Base-by-base conservation (phyloP, 192 early-diverging fungal genomes). In the Linnemannia hyalina region DNA sequence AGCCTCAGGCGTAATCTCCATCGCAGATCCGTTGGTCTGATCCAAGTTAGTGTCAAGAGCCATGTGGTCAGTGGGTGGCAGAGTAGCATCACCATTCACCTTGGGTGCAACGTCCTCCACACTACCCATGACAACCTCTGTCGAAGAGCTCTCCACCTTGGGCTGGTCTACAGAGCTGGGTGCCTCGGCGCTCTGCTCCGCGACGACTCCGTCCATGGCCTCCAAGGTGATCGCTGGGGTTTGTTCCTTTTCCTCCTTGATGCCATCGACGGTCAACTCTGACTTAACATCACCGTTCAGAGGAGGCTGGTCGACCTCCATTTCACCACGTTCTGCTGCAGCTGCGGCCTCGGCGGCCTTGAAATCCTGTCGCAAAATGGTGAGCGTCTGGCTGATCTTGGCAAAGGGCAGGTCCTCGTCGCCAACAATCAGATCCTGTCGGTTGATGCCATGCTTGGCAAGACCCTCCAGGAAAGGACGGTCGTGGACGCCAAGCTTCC, bases 401-500 rank as follows among this genome's bases (percentile, higher is more conserved):
- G 80, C 78, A 73, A 93, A 93, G 23, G 92, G 90, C 40, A 93
- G 68, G 4, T 91, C 89, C 16, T 80, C 77, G 63, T 93, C 95
- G 55, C 91, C 90, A 4, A 94, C 88, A 71, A 96, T 91, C 26
- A 95, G 74, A 80, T 97, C 96, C 57, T 85, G 89, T 38, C 95
- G 90, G 54, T 90, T 91, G 42, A 93, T 83, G 29, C 96, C 96
- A 85, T 93, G 95, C 75, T 92, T 92, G 46, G 92, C 92, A 70
- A 97, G 90, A 20, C 93, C 96, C 72, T 89, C 87, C 71, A 97
- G 80, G 71, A 96, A 93, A 35, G 90, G 91, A 38, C 84, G 83
- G 74, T 97, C 96, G 73, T 95, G 92, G 18, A 91, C 88, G 22
- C 92, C 89, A 49, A 93, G 88, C 41, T 87, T 88, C 96, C 96